Percentiles rank a stretch among this genome's conserved stretches.
phyloP scores from a whole-genome alignment of 257 asterid species.

The Nemophila menziesii region DNA sequence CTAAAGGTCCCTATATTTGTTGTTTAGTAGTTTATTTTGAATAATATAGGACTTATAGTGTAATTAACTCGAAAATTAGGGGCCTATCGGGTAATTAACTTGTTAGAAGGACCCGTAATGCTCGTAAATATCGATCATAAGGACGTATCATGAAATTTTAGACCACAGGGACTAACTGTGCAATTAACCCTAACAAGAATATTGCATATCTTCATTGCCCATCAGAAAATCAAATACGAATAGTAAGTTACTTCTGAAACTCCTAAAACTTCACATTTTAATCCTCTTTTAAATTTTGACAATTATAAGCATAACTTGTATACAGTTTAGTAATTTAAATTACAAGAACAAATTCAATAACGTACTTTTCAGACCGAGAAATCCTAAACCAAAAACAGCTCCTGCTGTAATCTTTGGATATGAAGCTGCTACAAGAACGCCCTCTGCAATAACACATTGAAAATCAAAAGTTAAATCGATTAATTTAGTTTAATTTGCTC shows the following conservation, averaged over 20 bases:
- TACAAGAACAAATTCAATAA: not conserved
- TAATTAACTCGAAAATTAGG: too few species aligned
- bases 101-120: too few species aligned
- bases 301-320: not conserved
- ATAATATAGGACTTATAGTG: too few species aligned
- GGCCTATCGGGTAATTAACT: too few species aligned
- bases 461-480: slow-evolving; percentile 6
- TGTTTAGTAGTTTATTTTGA: too few species aligned
- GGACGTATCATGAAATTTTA: too few species aligned
- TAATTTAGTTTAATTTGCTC: not conserved
- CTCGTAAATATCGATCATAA: too few species aligned
- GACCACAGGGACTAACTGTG: too few species aligned
- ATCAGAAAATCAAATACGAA: not conserved
- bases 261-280: not conserved
- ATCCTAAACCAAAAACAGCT: slow-evolving; percentile 54
- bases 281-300: not conserved
- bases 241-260: not conserved
- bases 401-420: slow-evolving; percentile 55
- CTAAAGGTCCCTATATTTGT: too few species aligned
- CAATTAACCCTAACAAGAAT: too few species aligned
- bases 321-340: not conserved
- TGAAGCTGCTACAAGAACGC: slow-evolving; percentile 50
- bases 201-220: not conserved
- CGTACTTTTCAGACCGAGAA: slow-evolving; percentile 69
- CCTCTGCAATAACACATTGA: slow-evolving; percentile 43